Conservation (phyloP, 768 basidiomycete species). For the Kwoniella sp. region DNA sequence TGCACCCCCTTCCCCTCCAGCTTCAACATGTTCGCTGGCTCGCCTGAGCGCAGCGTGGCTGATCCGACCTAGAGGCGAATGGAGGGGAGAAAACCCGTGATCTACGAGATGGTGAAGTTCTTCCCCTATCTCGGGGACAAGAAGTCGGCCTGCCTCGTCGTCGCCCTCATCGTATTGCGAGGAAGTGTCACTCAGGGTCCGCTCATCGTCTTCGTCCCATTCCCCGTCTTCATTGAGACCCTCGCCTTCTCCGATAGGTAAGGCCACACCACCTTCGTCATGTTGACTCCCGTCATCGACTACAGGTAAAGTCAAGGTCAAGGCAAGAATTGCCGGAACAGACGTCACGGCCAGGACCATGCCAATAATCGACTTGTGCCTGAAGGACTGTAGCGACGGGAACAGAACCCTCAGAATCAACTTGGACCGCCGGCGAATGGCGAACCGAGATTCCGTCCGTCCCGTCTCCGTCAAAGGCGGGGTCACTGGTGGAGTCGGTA, state of each 20-base stretch:
- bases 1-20: conserved; percentile 3
- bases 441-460: conserved; percentile 30
- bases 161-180: conserved; percentile 25
- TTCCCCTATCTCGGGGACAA: conserved; percentile 42
- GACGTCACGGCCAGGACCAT: conserved; percentile 77
- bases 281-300: conserved; percentile 64
- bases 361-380: conserved; percentile 69
- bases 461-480: conserved; percentile 37
- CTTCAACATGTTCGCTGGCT: conserved; percentile 13
- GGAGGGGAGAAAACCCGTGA: conserved; percentile 40
- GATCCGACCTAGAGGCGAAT: conserved; percentile 38
- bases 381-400: conserved; percentile 78
- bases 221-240: conserved; percentile 69
- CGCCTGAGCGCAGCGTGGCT: conserved; percentile 29
- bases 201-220: conserved; percentile 58
- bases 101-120: conserved; percentile 53
- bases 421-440: conserved; percentile 30
- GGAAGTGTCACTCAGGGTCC: not conserved
- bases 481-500: conserved; percentile 21
- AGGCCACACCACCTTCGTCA: conserved; percentile 37
- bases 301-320: conserved; percentile 90
- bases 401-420: conserved; percentile 69
- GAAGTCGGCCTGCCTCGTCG: conserved; percentile 29
- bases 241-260: conserved; percentile 67
- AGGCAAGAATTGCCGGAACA: conserved; percentile 77